These are phyloP conservation scores for Tuber melanosporum DNA, from an alignment of 495 filamentous ascomycete genomes.

Conservation along the genomic window DNA sequence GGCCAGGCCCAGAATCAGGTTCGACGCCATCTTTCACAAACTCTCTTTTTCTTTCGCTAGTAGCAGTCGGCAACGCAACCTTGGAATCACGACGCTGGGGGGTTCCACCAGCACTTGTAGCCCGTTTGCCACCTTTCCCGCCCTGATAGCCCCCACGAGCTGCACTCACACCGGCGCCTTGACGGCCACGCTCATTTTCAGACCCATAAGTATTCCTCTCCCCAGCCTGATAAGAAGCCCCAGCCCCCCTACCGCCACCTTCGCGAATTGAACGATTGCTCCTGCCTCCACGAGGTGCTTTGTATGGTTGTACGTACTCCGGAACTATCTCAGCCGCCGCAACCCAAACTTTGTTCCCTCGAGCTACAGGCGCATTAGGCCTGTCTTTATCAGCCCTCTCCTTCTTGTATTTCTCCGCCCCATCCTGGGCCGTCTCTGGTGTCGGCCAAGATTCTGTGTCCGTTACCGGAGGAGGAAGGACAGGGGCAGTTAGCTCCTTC, in stretches of 20 bases:
- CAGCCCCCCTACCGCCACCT: conserved; percentile 27
- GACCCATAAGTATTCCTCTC: conserved; percentile 22
- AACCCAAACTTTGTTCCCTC: conserved; percentile 46
- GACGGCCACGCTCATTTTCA: conserved; percentile 37
- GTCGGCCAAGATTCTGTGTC: conserved; percentile 84
- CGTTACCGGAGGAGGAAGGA: conserved; percentile 56
- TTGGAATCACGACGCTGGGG: conserved; percentile 36
- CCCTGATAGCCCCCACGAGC: conserved; percentile 31
- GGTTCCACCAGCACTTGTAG: conserved; percentile 31
- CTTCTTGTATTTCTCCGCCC: conserved; percentile 66
- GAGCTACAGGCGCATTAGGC: conserved; percentile 21
- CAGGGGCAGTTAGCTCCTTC: conserved; percentile 43
- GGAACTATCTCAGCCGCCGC: conserved; percentile 15
- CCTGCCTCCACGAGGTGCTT: conserved; percentile 56
- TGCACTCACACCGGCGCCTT: conserved; percentile 12
- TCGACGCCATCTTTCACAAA: conserved; percentile 13
- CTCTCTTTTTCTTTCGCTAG: conserved; percentile 31
- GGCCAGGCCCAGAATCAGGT: conserved; percentile 12
- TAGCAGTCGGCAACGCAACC: conserved; percentile 17
- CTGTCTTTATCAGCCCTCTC: conserved; percentile 59
- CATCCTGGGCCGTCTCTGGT: conserved; percentile 67
- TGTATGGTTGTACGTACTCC: conserved; percentile 39
- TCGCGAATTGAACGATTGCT: conserved; percentile 49
- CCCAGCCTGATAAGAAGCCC: conserved; percentile 17
- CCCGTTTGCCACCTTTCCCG: conserved; percentile 20